phyloP scores from a whole-genome alignment of 345 rosid species.

The Anastatica hierochuntica region DNA sequence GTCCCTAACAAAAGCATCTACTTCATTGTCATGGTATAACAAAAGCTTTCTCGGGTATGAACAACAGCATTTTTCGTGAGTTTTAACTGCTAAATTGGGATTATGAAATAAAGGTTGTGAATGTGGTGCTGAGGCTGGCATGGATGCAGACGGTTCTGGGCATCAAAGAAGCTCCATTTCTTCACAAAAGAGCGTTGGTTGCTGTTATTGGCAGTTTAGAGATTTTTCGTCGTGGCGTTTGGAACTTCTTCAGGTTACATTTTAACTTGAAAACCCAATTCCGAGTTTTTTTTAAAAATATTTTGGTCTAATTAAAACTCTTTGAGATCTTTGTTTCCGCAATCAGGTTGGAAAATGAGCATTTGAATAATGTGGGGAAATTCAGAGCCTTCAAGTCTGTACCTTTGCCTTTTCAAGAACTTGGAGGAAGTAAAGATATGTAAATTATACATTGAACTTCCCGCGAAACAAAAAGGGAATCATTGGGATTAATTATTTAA shows the following conservation, averaged over 20 bases:
- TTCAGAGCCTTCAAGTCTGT: slow-evolving; percentile 72
- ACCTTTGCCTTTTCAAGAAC: slow-evolving; percentile 55
- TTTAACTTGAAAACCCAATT: not conserved
- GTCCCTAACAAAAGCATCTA: slow-evolving; percentile 46
- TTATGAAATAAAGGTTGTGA: too few relatives aligned
- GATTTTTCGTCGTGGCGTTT: slow-evolving; percentile 74
- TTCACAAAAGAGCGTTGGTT: slow-evolving; percentile 43
- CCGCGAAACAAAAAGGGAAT: too few relatives aligned
- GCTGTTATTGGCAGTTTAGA: slow-evolving; percentile 55
- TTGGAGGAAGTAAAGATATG: slow-evolving; percentile 23
- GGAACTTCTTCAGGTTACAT: slow-evolving; percentile 77
- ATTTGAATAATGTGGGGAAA: slow-evolving; percentile 73
- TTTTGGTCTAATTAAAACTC: not conserved
- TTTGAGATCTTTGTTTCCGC: not conserved
- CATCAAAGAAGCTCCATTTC: slow-evolving; percentile 39
- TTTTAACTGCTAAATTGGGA: too few relatives aligned
- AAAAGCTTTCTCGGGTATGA: too few relatives aligned
- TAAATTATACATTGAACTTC: slow-evolving; percentile 16
- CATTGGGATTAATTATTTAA: not conserved
- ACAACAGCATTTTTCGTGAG: too few relatives aligned
- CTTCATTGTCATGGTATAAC: slow-evolving; percentile 64
- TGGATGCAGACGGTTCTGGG: slow-evolving; percentile 74
- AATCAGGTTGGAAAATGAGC: slow-evolving; percentile 79
- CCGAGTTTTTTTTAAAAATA: too few relatives aligned
- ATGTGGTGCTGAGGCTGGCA: slow-evolving; percentile 59